Evolutionary conservation across 139 green algal genomes (phyloP), one percentile per base, ranked within the genome.

Genomic region (Gonium pectorale): DNA sequence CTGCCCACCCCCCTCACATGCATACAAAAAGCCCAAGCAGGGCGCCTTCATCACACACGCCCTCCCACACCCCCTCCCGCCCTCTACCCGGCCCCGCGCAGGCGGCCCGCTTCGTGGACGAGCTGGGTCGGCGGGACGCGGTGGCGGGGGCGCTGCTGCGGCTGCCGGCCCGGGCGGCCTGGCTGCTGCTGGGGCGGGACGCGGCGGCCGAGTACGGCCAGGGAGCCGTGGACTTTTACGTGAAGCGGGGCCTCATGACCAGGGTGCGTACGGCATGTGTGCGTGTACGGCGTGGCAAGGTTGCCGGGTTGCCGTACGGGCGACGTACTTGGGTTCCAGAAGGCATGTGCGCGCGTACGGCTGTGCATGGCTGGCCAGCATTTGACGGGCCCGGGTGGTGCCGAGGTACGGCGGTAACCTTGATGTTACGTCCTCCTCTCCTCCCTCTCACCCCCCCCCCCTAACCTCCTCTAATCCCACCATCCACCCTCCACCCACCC

Each of bases 61-160:
- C 49, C 49, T 56, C 49, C 49, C 17, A 13, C 49, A 26, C 49
- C 49, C 49, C 49, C 49, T 17, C 49, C 13, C 49, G 13, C 49
- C 49, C 49, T 26, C 49, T 17, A 13, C 29, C 63, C 63, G 9
- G 13, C 63, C 7, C 29, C 84, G 24, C 11, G 0, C 31, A 86
- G 35, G 94, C 92, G 2, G 27, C 82, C 5, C 85, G 95, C 24
- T 97, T 98, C 89, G 91, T 94, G 31, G 85, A 98, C 59, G 95
- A 98, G 87, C 91, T 98, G 35, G 81, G 59, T 7, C 64, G n/a
- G n/a, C 67, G 80, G 17, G 80, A 86, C 71, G 52, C 27, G 64
- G 79, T 85, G 40, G 46, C 35, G 24, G 46, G 0, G 0, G 79
- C 79, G 21, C 33, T 85, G 49, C 19, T 26, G 24, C 13, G 1